A percentile compares a stretch with the other conserved stretches of the same genome.
Evolutionary conservation across 352 stramenopile genomes (phyloP).

Genomic region (Globisporangium echinulatum): DNA sequence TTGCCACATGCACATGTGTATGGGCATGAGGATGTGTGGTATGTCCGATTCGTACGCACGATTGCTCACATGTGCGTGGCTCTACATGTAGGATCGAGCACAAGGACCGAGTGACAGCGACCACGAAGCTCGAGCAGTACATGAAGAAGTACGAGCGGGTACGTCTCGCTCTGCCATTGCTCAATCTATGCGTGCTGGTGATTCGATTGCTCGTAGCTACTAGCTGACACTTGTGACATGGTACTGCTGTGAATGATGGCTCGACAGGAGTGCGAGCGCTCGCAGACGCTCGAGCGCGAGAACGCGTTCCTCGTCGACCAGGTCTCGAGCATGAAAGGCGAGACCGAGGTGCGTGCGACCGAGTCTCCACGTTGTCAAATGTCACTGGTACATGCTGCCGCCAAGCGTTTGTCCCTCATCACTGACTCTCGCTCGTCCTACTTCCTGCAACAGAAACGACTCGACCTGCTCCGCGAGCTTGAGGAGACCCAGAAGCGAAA

Average conservation of each 20-base stretch:
- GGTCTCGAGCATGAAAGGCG: conserved; percentile 61
- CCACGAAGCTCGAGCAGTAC: conserved; percentile 70
- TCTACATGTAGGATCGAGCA: conserved; percentile 31
- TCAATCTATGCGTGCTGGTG: too few species aligned
- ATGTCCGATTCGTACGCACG: too few species aligned
- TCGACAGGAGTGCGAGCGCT: conserved; percentile 47
- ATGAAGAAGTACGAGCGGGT: conserved; percentile 76
- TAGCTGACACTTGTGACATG: too few species aligned
- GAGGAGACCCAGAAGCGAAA: conserved; percentile 67
- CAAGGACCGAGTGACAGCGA: conserved; percentile 61
- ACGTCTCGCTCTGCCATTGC: background rate
- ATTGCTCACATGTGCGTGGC: background rate
- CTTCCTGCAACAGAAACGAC: conserved; percentile 28
- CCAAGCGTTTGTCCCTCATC: too few species aligned
- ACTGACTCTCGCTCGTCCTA: too few species aligned
- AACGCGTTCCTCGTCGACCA: conserved; percentile 67
- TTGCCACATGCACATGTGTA: too few species aligned
- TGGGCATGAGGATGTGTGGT: too few species aligned
- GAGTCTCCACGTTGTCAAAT: conserved; percentile 1
- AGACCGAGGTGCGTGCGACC: conserved; percentile 36
- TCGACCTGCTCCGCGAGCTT: conserved; percentile 60
- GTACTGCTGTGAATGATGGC: too few species aligned
- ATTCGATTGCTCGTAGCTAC: too few species aligned
- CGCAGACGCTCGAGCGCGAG: conserved; percentile 52
- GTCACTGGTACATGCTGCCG: background rate